phyloP scores from a whole-genome alignment of 176 grass and related monocot species.

The Paspalum vaginatum region DNA sequence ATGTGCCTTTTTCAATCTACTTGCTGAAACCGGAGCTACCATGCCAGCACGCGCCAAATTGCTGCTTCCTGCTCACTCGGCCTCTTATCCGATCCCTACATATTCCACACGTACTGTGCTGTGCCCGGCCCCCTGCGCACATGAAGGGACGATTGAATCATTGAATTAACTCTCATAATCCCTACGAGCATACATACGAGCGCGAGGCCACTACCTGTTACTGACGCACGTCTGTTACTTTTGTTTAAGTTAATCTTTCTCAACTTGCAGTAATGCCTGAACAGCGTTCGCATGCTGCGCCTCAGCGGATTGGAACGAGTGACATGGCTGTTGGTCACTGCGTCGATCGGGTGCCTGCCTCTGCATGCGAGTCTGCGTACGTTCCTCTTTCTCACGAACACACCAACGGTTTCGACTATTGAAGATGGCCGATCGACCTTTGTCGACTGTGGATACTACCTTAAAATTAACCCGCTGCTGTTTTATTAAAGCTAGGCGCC shows the following conservation, averaged over 20 bases:
- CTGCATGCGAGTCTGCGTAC: too few relatives aligned
- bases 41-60: background rate
- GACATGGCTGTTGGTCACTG: slow-evolving; percentile 28
- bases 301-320: slow-evolving; percentile 30
- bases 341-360: background rate
- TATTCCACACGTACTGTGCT: background rate
- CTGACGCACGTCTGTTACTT: background rate
- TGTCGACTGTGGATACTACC: slow-evolving; percentile 24
- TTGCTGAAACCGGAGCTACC: background rate
- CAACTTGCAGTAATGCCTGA: slow-evolving; percentile 47
- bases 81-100: background rate
- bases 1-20: background rate
- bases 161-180: background rate
- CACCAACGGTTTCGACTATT: slow-evolving; percentile 12
- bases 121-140: background rate
- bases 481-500: background rate
- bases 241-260: background rate
- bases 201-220: background rate
- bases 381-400: too few relatives aligned
- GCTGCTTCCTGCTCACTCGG: background rate
- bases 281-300: background rate
- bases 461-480: background rate
- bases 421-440: background rate
- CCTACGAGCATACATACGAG: background rate
- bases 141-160: slow-evolving; percentile 18